Conservation (phyloP, 2,329 filamentous ascomycete genomes). For the Colletotrichum sp. region DNA sequence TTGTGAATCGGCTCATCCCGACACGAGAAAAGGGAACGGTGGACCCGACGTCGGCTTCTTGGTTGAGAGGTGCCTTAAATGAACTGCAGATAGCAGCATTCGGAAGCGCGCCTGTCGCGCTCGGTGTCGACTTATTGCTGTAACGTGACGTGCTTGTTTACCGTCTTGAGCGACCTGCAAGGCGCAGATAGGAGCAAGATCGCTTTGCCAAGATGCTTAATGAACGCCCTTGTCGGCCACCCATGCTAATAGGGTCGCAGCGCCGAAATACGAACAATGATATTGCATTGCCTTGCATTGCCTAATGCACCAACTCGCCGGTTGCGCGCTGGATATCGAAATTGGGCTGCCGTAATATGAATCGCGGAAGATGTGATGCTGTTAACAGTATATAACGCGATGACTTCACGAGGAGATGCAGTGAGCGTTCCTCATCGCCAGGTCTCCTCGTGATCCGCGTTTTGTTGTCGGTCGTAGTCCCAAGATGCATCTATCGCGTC, state of each 20-base stretch:
- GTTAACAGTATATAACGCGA: background rate
- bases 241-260: background rate
- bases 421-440: background rate
- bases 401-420: background rate
- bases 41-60: background rate
- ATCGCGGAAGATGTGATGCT: background rate
- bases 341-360: background rate
- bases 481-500: background rate
- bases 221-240: background rate
- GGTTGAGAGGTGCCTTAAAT: background rate
- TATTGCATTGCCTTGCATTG: background rate
- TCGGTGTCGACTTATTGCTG: background rate
- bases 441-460: background rate
- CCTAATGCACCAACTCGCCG: background rate
- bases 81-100: background rate
- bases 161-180: background rate
- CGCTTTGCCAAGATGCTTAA: background rate
- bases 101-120: background rate
- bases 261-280: slow-evolving; percentile 7
- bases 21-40: background rate
- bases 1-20: background rate
- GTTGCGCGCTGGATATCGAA: background rate
- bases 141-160: background rate
- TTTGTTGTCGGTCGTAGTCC: background rate
- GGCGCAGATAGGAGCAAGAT: background rate